Percentiles rank a stretch among this genome's conserved stretches.
Evolutionary conservation across 345 rosid genomes (phyloP).

Genomic region (Raphanus sativus): DNA sequence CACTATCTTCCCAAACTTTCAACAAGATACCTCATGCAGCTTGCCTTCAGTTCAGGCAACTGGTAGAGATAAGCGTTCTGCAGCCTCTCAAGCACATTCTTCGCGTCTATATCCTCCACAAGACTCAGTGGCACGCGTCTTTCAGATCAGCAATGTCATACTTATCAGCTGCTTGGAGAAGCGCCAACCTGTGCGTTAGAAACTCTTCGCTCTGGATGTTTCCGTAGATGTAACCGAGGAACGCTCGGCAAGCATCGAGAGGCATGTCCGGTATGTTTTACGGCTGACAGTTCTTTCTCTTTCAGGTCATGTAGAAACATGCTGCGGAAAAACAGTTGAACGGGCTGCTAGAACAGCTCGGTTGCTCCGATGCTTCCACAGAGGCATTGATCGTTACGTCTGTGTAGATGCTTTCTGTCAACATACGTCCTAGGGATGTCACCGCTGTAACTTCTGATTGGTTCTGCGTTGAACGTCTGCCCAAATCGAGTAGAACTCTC

Average conservation of each 20-base stretch:
- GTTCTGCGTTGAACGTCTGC: slow-evolving; percentile 47
- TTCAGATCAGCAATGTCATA: slow-evolving; percentile 75
- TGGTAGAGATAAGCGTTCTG: slow-evolving; percentile 68
- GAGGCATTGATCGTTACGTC: slow-evolving; percentile 76
- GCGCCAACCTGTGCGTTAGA: slow-evolving; percentile 66
- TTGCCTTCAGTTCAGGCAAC: slow-evolving; percentile 64
- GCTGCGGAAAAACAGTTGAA: slow-evolving; percentile 84
- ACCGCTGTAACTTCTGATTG: slow-evolving; percentile 62
- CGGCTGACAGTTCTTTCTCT: slow-evolving; percentile 79
- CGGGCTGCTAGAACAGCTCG: slow-evolving; percentile 87
- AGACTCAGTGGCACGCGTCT: slow-evolving; percentile 87
- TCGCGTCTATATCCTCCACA: slow-evolving; percentile 72
- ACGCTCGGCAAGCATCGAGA: slow-evolving; percentile 73
- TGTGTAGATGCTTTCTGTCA: slow-evolving; percentile 75
- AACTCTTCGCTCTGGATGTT: slow-evolving; percentile 69
- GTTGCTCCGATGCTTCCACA: slow-evolving; percentile 81
- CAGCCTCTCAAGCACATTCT: slow-evolving; percentile 88
- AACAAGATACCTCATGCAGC: slow-evolving; percentile 88
- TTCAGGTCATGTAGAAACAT: slow-evolving; percentile 87
- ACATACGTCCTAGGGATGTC: slow-evolving; percentile 71
- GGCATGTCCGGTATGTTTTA: slow-evolving; percentile 82
- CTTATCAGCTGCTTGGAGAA: slow-evolving; percentile 83
- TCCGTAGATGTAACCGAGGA: slow-evolving; percentile 75
- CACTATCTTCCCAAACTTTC: slow-evolving; percentile 93
- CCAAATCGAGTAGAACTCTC: slow-evolving; percentile 77